These are phyloP conservation scores for Lasiosphaeria miniovina DNA, from an alignment of 495 filamentous ascomycete species.

Conservation along the genomic window DNA sequence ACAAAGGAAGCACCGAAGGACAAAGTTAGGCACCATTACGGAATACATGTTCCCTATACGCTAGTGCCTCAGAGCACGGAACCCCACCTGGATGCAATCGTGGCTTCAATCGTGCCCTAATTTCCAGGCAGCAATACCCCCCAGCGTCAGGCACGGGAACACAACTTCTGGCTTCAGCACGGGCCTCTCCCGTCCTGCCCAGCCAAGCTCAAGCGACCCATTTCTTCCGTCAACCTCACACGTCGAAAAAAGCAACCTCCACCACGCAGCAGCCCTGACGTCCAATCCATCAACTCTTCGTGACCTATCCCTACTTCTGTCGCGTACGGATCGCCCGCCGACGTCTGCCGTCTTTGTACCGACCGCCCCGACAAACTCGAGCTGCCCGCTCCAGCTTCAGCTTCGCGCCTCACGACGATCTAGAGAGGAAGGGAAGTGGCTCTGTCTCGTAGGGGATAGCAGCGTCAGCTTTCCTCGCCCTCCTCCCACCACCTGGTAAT, in stretches of 20 bases:
- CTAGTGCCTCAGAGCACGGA: background rate
- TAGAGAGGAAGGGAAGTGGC: constrained; percentile 25
- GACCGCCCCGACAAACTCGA: constrained; percentile 3
- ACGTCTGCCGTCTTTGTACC: background rate
- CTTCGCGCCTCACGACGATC: constrained; percentile 8
- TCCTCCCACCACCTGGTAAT: constrained; percentile 18
- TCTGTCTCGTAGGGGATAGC: constrained; percentile 32
- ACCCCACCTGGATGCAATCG: background rate
- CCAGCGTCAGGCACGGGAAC: constrained; percentile 3
- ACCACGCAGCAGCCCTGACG: constrained; percentile 10
- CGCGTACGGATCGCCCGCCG: constrained; percentile 12
- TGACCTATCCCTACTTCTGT: constrained; percentile 12
- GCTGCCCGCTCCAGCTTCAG: constrained; percentile 5
- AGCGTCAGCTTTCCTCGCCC: constrained; percentile 23
- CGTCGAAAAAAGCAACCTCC: constrained; percentile 28
- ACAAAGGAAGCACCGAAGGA: no score
- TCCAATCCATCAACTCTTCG: constrained; percentile 24
- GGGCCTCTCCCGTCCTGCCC: constrained; percentile 13
- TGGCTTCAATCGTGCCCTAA: constrained; percentile 11
- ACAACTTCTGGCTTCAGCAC: constrained; percentile 12
- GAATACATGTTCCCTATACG: background rate
- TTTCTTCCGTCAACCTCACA: constrained; percentile 35
- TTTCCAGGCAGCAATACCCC: constrained; percentile 16
- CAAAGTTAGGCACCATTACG: no score
- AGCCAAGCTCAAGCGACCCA: constrained; percentile 27